Evolutionary conservation across 2,329 filamentous ascomycete genomes (phyloP).

Genomic region (Ceratocystis smalleyi): DNA sequence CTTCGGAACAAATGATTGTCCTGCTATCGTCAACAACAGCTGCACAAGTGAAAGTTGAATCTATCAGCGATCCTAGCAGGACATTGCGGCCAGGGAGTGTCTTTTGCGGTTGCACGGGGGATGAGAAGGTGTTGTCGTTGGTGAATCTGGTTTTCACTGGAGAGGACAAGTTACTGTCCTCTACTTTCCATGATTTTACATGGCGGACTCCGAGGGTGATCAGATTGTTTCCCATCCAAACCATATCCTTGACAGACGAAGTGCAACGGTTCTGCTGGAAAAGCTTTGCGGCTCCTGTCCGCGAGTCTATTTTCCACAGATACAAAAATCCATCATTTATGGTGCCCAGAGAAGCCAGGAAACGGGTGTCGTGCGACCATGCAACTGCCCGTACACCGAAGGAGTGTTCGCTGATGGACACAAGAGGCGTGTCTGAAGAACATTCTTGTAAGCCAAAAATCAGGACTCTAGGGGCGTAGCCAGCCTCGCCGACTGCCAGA

Average conservation of each 20-base stretch:
- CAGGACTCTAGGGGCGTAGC: conserved; percentile 79
- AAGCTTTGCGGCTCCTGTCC: conserved; percentile 62
- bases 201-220: conserved; percentile 82
- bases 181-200: conserved; percentile 82
- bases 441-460: conserved; percentile 74
- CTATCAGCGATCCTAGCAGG: conserved; percentile 63
- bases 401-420: conserved; percentile 74
- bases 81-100: conserved; percentile 78
- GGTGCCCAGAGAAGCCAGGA: conserved; percentile 73
- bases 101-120: conserved; percentile 29
- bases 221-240: conserved; percentile 73
- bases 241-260: conserved; percentile 67
- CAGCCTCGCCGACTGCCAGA: conserved; percentile 86
- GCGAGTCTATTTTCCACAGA: conserved; percentile 74
- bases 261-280: conserved; percentile 86
- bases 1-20: conserved; percentile 72
- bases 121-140: conserved; percentile 19
- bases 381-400: conserved; percentile 79
- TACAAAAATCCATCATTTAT: conserved; percentile 90
- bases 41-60: conserved; percentile 70
- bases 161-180: conserved; percentile 45
- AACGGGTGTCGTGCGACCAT: conserved; percentile 76
- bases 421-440: conserved; percentile 66
- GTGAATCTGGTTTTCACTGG: conserved; percentile 46
- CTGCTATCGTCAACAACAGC: conserved; percentile 55